Base-by-base conservation (phyloP, 176 grass and related monocot genomes). In the Rhipidocladum racemiflorum region DNA sequence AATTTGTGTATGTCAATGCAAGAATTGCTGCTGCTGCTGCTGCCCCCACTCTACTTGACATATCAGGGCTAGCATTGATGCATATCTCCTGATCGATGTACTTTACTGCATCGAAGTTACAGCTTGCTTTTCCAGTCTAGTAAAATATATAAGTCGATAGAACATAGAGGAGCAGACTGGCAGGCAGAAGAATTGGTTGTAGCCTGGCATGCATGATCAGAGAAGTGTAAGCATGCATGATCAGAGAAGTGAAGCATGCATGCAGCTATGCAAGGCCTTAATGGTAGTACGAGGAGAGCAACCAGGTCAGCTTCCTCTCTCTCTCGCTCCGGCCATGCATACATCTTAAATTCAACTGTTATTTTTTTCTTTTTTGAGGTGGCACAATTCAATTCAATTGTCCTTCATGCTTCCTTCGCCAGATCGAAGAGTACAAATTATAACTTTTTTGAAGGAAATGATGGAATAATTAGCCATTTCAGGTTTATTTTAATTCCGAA, bases 111-210 rank as follows among this genome's bases (percentile, higher is more conserved):
- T 71, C 77, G 4, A 32, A 25, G 62, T 35, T 34, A 53, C 32
- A 62, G 51, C 61, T 39, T 51, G 18, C 51, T n/a, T 61, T 50
- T 77, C 77, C 63, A 82, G 72, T 49, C n/a, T 18, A 42, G 68
- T 49, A 23, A 78, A 78, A 34, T 68, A 36, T 43, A 21, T 21
- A 75, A 30, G 27, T 44, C 77, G 21, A 24, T 77, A 88, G 80
- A 83, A 25, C 80, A 73, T 88, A 88, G 65, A 88, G 55, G 48
- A 66, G 72, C 80, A 77, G 72, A 76, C 13, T 63, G 65, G 20
- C 65, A 55, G 45, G 66, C 32, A 70, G 79, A 77, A 62, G 45
- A 83, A 71, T 87, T 49, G 75, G 64, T 21, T 61, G n/a, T 3
- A 38, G 50, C 29, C 54, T 49, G 42, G 72, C 62, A 59, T 77